phyloP scores from a whole-genome alignment of 139 green algal genomes.

The Haematococcus lacustris region DNA sequence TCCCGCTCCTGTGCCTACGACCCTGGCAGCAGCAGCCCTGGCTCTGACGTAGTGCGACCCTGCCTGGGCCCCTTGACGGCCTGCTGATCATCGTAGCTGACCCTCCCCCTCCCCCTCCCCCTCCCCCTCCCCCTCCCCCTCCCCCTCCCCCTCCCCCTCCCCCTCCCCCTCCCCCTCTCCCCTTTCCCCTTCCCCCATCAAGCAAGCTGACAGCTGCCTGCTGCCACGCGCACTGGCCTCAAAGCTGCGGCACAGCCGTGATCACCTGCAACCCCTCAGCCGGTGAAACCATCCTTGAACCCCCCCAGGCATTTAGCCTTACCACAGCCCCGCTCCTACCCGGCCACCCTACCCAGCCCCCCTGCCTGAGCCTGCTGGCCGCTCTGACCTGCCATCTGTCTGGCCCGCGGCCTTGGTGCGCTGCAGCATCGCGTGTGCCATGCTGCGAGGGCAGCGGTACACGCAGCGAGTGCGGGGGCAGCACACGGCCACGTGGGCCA shows the following conservation, averaged over 20 bases:
- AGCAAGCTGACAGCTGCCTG: background rate
- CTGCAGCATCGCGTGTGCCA: conserved; percentile 17
- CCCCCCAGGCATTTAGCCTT: background rate
- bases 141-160: too few species aligned
- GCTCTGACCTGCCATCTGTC: conserved; percentile 4
- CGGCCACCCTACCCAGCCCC: background rate
- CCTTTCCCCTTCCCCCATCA: background rate
- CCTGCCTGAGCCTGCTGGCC: too few species aligned
- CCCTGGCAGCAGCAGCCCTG: too few species aligned
- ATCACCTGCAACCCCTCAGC: too few species aligned
- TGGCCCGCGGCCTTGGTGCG: background rate
- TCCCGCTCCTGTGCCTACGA: too few species aligned
- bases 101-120: too few species aligned
- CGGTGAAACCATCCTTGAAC: background rate
- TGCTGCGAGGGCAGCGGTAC: conserved; percentile 14
- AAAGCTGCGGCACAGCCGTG: background rate
- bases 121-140: too few species aligned
- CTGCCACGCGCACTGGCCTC: background rate
- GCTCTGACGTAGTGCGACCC: too few species aligned
- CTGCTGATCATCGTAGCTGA: too few species aligned
- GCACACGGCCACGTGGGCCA: conserved; percentile 38
- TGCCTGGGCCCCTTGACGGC: too few species aligned
- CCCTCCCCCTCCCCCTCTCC: too few species aligned
- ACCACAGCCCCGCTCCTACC: background rate
- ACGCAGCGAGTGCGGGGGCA: conserved; percentile 38